Evolutionary conservation across 2,329 filamentous ascomycete genomes (phyloP).

Genomic region (Fusarium oligoseptatum): DNA sequence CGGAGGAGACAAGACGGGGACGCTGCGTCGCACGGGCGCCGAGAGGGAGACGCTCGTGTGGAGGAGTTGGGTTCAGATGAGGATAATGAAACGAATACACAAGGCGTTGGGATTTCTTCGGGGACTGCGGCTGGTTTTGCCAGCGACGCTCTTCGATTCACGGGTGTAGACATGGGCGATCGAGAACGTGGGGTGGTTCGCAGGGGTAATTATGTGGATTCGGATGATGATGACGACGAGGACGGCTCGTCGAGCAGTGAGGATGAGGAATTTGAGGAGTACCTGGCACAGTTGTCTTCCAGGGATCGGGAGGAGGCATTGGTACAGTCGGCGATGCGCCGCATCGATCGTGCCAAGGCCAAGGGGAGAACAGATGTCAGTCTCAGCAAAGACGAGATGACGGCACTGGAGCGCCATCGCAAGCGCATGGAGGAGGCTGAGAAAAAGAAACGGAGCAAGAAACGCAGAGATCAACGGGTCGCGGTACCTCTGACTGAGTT

Average conservation of each 20-base stretch:
- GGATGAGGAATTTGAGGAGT: slow-evolving; percentile 58
- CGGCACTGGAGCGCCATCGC: slow-evolving; percentile 78
- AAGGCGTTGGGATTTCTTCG: slow-evolving; percentile 65
- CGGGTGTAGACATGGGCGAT: slow-evolving; percentile 69
- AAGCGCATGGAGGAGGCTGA: slow-evolving; percentile 67
- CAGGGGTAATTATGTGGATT: slow-evolving; percentile 52
- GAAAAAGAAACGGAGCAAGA: slow-evolving; percentile 52
- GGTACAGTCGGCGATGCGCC: slow-evolving; percentile 82
- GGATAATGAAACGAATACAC: slow-evolving; percentile 67
- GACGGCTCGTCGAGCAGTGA: slow-evolving; percentile 51
- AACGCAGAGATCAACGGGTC: slow-evolving; percentile 62
- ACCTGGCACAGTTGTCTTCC: slow-evolving; percentile 68
- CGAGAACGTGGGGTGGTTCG: slow-evolving; percentile 54
- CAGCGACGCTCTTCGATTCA: slow-evolving; percentile 73
- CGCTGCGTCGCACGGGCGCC: slow-evolving; percentile 55
- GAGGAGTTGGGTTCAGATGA: slow-evolving; percentile 77
- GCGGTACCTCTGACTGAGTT: slow-evolving; percentile 68
- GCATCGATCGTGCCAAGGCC: slow-evolving; percentile 82
- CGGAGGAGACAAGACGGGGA: slow-evolving; percentile 71
- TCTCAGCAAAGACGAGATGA: slow-evolving; percentile 83
- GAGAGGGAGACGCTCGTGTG: slow-evolving; percentile 60
- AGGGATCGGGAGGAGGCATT: slow-evolving; percentile 80
- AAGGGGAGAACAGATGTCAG: slow-evolving; percentile 84
- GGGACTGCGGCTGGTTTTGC: slow-evolving; percentile 63
- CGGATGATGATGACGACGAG: slow-evolving; percentile 50